phyloP scores from a whole-genome alignment of 257 asterid species.

The Ilex asprella region DNA sequence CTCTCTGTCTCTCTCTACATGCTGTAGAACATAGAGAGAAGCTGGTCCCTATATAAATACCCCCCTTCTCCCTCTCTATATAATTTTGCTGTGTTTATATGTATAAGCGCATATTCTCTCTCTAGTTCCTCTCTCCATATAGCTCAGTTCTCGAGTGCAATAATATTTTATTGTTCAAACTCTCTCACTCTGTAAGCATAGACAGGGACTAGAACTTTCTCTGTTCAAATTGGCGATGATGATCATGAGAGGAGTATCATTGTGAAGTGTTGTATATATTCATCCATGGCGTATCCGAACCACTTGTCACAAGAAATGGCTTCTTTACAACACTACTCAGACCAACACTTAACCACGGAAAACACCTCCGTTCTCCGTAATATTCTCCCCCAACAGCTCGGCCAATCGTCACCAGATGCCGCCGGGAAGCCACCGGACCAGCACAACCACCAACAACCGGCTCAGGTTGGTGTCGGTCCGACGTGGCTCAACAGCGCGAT shows the following conservation, averaged over 20 bases:
- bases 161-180: no score
- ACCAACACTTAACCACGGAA: slow-evolving; percentile 19
- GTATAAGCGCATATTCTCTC: no score
- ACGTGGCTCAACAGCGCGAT: slow-evolving; percentile 59
- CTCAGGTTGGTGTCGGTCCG: slow-evolving; percentile 17
- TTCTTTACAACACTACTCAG: slow-evolving; percentile 44
- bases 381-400: slow-evolving; percentile 9
- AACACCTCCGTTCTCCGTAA: slow-evolving; percentile 23
- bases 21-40: no score
- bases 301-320: slow-evolving; percentile 54
- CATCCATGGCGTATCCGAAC: slow-evolving; percentile 43
- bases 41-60: no score
- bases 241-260: background rate
- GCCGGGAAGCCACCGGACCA: background rate
- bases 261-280: background rate
- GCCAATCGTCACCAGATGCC: slow-evolving; percentile 4
- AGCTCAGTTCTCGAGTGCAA: no score
- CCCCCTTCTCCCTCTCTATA: no score
- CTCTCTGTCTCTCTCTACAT: no score
- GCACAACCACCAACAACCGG: slow-evolving; percentile 5
- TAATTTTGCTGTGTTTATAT: no score
- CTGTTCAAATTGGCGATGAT: background rate
- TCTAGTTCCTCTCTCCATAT: no score
- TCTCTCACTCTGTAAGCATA: no score
- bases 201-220: background rate